These are phyloP conservation scores for Phytophthora colocasiae DNA, from an alignment of 352 stramenopile species.

Conservation along the genomic window DNA sequence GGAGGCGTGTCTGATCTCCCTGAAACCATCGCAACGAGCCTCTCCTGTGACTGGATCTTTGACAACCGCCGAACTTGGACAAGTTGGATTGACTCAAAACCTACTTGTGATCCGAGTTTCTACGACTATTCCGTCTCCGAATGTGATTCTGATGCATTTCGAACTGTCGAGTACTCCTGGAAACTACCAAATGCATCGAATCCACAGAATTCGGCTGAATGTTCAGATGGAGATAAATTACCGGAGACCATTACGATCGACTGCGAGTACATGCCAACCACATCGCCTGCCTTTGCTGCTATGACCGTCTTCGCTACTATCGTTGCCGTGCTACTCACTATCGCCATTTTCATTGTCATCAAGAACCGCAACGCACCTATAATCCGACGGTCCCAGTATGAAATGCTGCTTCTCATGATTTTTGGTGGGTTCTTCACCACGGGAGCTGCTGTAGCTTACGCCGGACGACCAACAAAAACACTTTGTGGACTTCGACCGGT, in stretches of 20 bases:
- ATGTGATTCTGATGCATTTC: constrained; percentile 36
- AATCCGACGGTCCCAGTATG: constrained; percentile 56
- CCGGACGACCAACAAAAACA: constrained; percentile 29
- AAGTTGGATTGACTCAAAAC: constrained; percentile 41
- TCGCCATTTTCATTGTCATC: constrained; percentile 34
- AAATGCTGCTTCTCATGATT: constrained; percentile 53
- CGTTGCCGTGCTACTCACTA: constrained; percentile 13
- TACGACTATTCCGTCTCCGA: constrained; percentile 48
- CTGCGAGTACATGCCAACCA: constrained; percentile 48
- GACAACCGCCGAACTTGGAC: constrained; percentile 35
- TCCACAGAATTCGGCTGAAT: constrained; percentile 5
- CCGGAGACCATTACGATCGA: constrained; percentile 33
- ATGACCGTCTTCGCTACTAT: constrained; percentile 23
- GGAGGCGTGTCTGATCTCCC: constrained; percentile 40
- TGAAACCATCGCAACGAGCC: constrained; percentile 39
- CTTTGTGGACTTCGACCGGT: constrained; percentile 47
- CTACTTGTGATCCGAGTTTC: constrained; percentile 48
- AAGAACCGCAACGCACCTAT: constrained; percentile 46
- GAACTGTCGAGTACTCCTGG: constrained; percentile 48
- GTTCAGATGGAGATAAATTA: constrained; percentile 23
- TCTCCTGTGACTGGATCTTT: constrained; percentile 55
- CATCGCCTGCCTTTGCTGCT: constrained; percentile 28
- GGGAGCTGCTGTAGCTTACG: constrained; percentile 37
- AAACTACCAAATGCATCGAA: constrained; percentile 28
- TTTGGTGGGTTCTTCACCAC: constrained; percentile 48